Evolutionary conservation across 2,329 filamentous ascomycete species (phyloP), one percentile per base, ranked within the genome.

Genomic region (Colletotrichum coccodes): DNA sequence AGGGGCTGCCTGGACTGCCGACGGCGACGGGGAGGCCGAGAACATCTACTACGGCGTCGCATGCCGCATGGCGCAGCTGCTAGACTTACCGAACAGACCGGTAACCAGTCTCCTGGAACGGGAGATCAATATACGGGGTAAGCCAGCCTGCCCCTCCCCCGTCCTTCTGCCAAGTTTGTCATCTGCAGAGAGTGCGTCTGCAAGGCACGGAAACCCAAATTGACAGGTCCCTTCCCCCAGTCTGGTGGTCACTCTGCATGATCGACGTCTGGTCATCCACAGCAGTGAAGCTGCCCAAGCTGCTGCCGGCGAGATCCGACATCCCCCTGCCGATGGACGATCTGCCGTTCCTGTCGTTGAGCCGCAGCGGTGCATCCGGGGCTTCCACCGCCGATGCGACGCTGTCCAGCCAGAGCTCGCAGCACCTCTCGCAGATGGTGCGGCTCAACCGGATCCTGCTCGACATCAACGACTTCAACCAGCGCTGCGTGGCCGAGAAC

Each of bases 401-500:
- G 42, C 32, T 62, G 16, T 64, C 63, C 16, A 49, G 52, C 28
- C 70, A 70, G 34, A 64, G 68, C 42, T 75, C 71, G 38, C 76
- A 75, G n/a, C 72, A 76, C 3, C 71, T 79, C 7, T 77, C 79
- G 7, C 70, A 76, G 56, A 74, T 76, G 73, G 65, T 75, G 47
- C 72, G 70, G 62, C 71, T 76, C 23, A 75, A 76, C 46, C 62
- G 69, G 21, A 71, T 84, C n/a, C 76, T 84, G 16, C 72, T 78
- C 5, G 75, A 79, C 42, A 79, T 85, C 61, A 80, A 82, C 66
- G 77, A 80, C 49, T 72, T 83, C 57, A 82, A 82, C 62, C 74
- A 76, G 50, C 61, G 70, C 16, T 76, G 77, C 40, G 78, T 77
- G 2, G 64, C 73, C 28, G 72, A 73, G 14, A 71, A 72, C 16